Base-by-base conservation (phyloP, 306 rosid genomes). In the Prunus persica region DNA sequence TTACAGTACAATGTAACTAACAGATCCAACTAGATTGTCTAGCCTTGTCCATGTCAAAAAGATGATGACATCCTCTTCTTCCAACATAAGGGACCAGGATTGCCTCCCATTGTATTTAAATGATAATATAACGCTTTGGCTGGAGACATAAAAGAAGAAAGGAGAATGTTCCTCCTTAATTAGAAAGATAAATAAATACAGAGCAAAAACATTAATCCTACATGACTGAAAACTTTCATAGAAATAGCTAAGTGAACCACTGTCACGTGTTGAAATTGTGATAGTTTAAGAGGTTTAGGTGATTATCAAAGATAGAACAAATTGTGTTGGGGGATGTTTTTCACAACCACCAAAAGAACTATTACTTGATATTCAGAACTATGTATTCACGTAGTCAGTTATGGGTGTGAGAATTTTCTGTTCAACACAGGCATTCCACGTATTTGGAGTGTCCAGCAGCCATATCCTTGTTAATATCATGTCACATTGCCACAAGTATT, bases 11-110 rank as follows among this genome's bases (percentile, higher is more conserved):
- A 18, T 16, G 27, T 19, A 46, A 45, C 47, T 61, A 62, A 60
- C 69, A 61, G 69, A 57, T 46, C 77, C 30, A 73, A 60, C 49
- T 60, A 11, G 69, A 73, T 20, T 72, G 76, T 56, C 54, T 41
- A 22, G 56, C 77, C 68, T 60, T 73, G 77, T 60, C 46, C 46
- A 73, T 25, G 68, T 60, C 34, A 60, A 45, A 11, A 73, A 11
- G 14, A 73, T 16, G n/a, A 57, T 18, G 67, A 5, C 57, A 25
- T 10, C 69, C 58, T 18, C 60, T 54, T 45, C 60, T 46, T 61
- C 69, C 60, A 60, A 61, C 77, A 61, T 16, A 46, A 18, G 20
- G 13, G 57, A 27, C 46, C 69, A 46, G 58, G 19, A 46, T 3
- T 69, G 30, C 69, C 69, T 73, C 47, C 69, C 58, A 30, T 73